phyloP scores from a whole-genome alignment of 106 monocot genomes.

The Dioscorea dumetorum region DNA sequence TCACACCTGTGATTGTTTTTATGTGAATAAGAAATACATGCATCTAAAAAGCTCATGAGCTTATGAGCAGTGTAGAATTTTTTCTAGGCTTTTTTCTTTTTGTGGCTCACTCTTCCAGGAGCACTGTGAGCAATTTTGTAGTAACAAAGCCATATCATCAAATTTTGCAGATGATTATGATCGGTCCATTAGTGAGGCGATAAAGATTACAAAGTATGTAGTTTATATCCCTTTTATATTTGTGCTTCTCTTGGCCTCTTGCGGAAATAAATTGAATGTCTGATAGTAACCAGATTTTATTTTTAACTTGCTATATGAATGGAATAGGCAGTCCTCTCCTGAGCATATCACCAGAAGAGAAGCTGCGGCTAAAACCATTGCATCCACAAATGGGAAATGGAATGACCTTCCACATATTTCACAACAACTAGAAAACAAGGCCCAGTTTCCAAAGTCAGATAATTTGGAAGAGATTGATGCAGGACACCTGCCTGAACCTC shows the following conservation, averaged over 20 bases:
- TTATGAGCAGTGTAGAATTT: too few relatives aligned
- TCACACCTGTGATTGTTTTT: too few relatives aligned
- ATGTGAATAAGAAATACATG: too few relatives aligned
- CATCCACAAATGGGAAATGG: conserved; percentile 53
- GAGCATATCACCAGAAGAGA: conserved; percentile 51
- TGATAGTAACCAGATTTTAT: too few relatives aligned
- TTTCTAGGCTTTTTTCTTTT: too few relatives aligned
- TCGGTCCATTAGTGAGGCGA: conserved; percentile 90
- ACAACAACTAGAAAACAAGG: conserved; percentile 31
- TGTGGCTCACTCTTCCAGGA: too few relatives aligned
- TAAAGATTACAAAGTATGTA: conserved; percentile 92
- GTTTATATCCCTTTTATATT: not conserved
- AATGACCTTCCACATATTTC: conserved; percentile 35
- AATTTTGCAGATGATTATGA: conserved; percentile 91
- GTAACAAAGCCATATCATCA: too few relatives aligned
- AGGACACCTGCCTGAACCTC: conserved; percentile 30
- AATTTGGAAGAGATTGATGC: conserved; percentile 57
- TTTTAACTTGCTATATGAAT: too few relatives aligned
- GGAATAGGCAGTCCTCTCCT: conserved; percentile 67
- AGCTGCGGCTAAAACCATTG: conserved; percentile 34
- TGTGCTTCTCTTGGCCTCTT: too few relatives aligned
- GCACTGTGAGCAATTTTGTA: too few relatives aligned
- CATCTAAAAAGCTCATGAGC: too few relatives aligned
- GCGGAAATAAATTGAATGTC: too few relatives aligned
- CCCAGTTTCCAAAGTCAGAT: conserved; percentile 33